Evolutionary conservation across 1,139 yeast species (phyloP), one percentile per base, ranked within the genome.

Genomic region (Candida frijolesensis): DNA sequence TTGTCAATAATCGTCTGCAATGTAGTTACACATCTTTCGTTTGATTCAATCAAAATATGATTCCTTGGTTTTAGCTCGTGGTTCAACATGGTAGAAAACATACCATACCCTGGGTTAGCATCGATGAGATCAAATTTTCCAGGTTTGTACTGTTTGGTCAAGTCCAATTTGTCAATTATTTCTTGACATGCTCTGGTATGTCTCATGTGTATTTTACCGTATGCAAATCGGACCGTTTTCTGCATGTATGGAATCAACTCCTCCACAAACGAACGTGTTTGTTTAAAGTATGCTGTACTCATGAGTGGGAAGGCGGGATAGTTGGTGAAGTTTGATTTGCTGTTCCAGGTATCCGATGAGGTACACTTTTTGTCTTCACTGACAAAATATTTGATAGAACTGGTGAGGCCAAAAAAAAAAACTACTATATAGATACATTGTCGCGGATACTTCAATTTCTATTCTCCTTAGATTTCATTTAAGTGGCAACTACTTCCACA

Each of bases 51-150:
- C 15, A 88, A 57, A 1, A 85, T 61, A 60, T 89, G 91, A 34
- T 74, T 80, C 47, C 72, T 65, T 0, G 96, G 96, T 44, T 76
- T 68, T 41, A 85, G 65, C 42, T 72, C 76, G 48, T 82, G 72
- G 62, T 86, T 78, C 30, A 89, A 63, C 64, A 82, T 81, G 48
- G 74, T 72, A 0, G 87, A 74, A 38, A 82, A 71, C 6, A 79
- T 60, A 4, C 87, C 87, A 42, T 70, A 71, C 1, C 83, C 81
- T 0, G 90, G 77, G 60, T 85, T 85, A 14, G 83, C 75, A 58
- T 89, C 96, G 6, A 89, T 61, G 2, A 89, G 79, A 50, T 86
- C 83, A 15, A 85, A 69, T 15, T 71, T 64, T n/a, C 64, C 46
- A 48, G 71, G 59, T 4, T 77, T 71, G 57, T 83, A 85, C 39